Base-by-base conservation (phyloP, 139 green algal genomes). In the Nannochloris sp. region DNA sequence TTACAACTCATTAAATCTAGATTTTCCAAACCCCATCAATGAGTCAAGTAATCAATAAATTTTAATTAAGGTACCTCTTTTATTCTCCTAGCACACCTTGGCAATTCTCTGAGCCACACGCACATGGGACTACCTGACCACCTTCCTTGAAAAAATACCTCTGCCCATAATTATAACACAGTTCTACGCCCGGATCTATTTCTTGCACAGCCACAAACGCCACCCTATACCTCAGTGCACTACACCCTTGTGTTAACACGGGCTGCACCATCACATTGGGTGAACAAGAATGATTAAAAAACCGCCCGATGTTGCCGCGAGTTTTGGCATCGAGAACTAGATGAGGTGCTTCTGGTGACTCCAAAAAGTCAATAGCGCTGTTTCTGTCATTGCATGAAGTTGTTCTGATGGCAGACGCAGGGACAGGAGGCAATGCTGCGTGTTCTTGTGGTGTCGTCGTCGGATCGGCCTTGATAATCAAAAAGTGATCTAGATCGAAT, bases 271-370 rank as follows among this genome's bases (percentile, higher is more conserved):
- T 44, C 34, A 91, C 51, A 68, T 89, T 91, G 61, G 70, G 70
- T 1, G 45, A 33, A 68, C 83, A 87, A 51, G 37, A 72, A 72
- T 91, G 85, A 72, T 91, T 91, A 67, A 92, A 77, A 70, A 90
- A 92, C 31, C 85, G 75, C 0, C 60, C 74, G 38, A 91, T 71
- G 70, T 91, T 92, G 64, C 85, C 83, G 23, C 34, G 44, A 4
- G 31, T 38, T n/a, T 35, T 47, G 2, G 64, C 77, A 27, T 81
- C 72, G 1, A 82, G 37, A 12, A 85, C 61, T 12, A 79, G 56
- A 14, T 77, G 48, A 12, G 70, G 42, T 12, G 31, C 38, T 38
- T 64, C 51, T 25, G 77, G 59, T 0, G 34, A 29, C 2, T 65
- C 34, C 1, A 48, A 12, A 7, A 51, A n/a, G n/a, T n/a, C n/a